Conservation (phyloP, 139 green algal genomes). For the Mesostigma viride region DNA sequence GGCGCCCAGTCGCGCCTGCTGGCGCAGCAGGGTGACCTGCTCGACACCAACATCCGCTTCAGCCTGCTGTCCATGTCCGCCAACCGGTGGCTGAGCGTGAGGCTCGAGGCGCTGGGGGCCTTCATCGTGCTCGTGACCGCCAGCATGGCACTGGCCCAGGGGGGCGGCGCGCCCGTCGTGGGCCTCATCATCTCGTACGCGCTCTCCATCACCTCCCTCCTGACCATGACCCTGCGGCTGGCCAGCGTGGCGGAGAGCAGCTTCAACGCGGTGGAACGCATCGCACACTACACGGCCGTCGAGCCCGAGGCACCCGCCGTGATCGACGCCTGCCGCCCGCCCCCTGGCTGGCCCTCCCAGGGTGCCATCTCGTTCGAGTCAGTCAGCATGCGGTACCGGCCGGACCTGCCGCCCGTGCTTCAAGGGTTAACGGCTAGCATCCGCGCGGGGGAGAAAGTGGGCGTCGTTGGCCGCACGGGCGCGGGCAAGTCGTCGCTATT, state of each 20-base stretch:
- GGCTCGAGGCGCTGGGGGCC: conserved; percentile 83
- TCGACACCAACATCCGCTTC: conserved; percentile 39
- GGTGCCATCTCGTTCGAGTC: conserved; percentile 49
- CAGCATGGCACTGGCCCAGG: conserved; percentile 23
- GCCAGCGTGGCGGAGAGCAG: conserved; percentile 68
- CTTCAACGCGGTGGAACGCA: conserved; percentile 87
- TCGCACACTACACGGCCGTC: conserved; percentile 58
- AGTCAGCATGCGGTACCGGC: conserved; percentile 75
- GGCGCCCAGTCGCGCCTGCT: conserved; percentile 29
- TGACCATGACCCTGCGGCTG: conserved; percentile 82
- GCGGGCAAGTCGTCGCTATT: conserved; percentile 74
- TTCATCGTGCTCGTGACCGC: conserved; percentile 38
- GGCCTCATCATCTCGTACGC: conserved; percentile 77
- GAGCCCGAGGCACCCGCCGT: conserved; percentile 19
- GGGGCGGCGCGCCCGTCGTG: conserved; percentile 48
- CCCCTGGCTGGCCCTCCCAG: conserved; percentile 42
- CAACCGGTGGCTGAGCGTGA: conserved; percentile 85
- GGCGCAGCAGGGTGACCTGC: conserved; percentile 8
- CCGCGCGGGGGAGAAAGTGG: conserved; percentile 47
- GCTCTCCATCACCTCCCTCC: conserved; percentile 75
- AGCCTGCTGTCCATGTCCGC: conserved; percentile 33
- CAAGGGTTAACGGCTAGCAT: conserved; percentile 61
- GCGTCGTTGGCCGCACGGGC: conserved; percentile 72
- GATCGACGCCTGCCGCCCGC: conserved; percentile 17
- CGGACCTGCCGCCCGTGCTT: conserved; percentile 69